These are phyloP conservation scores for Talaromyces nanjingensis DNA, from an alignment of 495 filamentous ascomycete genomes.

Conservation along the genomic window DNA sequence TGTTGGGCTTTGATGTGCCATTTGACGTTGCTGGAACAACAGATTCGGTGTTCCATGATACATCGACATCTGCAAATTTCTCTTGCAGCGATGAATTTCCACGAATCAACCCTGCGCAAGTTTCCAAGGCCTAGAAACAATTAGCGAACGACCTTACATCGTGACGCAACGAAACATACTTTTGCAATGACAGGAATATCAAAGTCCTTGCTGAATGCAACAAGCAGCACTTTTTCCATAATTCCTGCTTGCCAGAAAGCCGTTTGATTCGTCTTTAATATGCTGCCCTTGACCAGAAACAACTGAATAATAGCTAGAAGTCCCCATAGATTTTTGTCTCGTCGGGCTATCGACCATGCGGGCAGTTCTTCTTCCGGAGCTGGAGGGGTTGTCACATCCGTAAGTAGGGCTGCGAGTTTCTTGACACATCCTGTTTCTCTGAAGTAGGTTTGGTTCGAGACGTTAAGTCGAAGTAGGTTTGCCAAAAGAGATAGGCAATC, in stretches of 20 bases:
- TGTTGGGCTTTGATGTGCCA: slow-evolving; percentile 40
- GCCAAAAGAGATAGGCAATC: slow-evolving; percentile 91
- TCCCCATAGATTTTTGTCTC: slow-evolving; percentile 89
- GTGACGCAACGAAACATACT: slow-evolving; percentile 38
- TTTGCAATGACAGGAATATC: slow-evolving; percentile 75
- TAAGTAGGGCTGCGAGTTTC: slow-evolving; percentile 63
- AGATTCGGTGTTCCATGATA: slow-evolving; percentile 28
- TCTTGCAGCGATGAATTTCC: slow-evolving; percentile 78
- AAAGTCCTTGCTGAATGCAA: slow-evolving; percentile 72
- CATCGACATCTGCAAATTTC: slow-evolving; percentile 70
- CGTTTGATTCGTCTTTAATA: slow-evolving; percentile 77
- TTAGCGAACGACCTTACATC: slow-evolving; percentile 11
- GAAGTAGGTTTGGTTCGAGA: slow-evolving; percentile 90
- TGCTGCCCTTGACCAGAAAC: slow-evolving; percentile 73
- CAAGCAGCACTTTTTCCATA: slow-evolving; percentile 71
- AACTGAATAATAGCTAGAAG: slow-evolving; percentile 76
- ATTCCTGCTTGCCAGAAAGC: slow-evolving; percentile 79
- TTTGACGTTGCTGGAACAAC: slow-evolving; percentile 26
- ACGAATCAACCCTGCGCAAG: slow-evolving; percentile 82
- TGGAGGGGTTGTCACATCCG: slow-evolving; percentile 50
- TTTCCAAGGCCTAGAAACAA: slow-evolving; percentile 58
- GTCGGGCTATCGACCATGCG: slow-evolving; percentile 67
- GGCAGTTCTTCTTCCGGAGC: slow-evolving; percentile 55
- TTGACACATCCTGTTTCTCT: slow-evolving; percentile 81
- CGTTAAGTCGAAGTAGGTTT: slow-evolving; percentile 82